These are phyloP conservation scores for Clathrus columnatus DNA, from an alignment of 768 basidiomycete species.

Conservation along the genomic window DNA sequence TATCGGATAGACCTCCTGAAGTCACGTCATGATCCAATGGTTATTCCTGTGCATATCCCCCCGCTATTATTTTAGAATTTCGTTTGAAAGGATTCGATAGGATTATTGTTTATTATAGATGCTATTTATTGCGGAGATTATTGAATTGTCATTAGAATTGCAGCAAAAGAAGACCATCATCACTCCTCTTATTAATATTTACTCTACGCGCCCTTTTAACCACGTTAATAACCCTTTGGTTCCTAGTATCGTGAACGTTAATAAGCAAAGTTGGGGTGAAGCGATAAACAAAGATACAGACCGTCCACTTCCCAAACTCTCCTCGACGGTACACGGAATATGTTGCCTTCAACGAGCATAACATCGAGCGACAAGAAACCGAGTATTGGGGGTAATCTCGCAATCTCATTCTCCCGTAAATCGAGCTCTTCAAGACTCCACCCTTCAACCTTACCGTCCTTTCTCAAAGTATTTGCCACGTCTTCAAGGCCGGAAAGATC, in stretches of 20 bases:
- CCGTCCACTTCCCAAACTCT: conserved; percentile 81
- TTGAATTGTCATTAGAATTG: not conserved
- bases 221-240: conserved; percentile 74
- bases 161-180: not conserved
- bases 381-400: conserved; percentile 56
- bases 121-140: not conserved
- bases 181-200: conserved; percentile 8
- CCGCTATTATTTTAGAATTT: not conserved
- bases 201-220: conserved; percentile 68
- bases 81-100: not conserved
- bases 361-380: conserved; percentile 73
- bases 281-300: conserved; percentile 8
- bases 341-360: conserved; percentile 77
- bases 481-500: conserved; percentile 54
- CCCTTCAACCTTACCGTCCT: conserved; percentile 47
- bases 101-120: not conserved
- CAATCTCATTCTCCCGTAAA: conserved; percentile 73
- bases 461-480: conserved; percentile 57
- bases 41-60: too few species aligned
- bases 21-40: too few species aligned
- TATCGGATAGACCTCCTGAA: too few species aligned
- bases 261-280: not conserved
- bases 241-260: conserved; percentile 19
- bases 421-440: conserved; percentile 83
- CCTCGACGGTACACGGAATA: conserved; percentile 72